Evolutionary conservation across 1,139 yeast genomes (phyloP), one percentile per base, ranked within the genome.

Genomic region (Pichia sp.): DNA sequence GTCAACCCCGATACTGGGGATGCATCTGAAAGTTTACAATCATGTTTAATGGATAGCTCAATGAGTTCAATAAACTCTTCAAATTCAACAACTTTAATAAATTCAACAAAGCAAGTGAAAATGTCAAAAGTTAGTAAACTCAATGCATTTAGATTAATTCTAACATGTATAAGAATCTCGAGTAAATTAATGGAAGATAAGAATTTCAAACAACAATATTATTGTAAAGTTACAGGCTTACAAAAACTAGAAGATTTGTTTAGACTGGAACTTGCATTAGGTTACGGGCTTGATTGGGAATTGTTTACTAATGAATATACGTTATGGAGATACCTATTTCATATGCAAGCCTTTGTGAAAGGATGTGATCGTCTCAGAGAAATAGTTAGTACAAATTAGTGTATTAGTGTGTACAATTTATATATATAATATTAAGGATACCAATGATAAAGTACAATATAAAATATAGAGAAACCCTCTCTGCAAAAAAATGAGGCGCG

Each of bases 161-260:
- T 65, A 25, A 56, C 66, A 1, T 51, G 55, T 11, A 27, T 64
- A 8, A 44, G 69, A 24, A 47, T 64, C 1, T 53, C 68, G 1
- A 53, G 54, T 24, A 65, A 65, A 39, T 49, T 64, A 23, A 56
- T 65, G 8, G 69, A 65, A 47, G 69, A 65, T 48, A 61, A 64
- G 43, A 65, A 65, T 46, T 63, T 54, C 48, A 62, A 60, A 39
- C 68, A 62, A 40, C 50, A 48, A 7, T 63, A 59, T 39, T 65
- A 61, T 45, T 65, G 68, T 48, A 61, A 59, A 43, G 58, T 65
- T 15, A 56, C 63, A 9, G 69, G 69, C 5, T 47, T 65, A 29
- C 66, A 61, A 36, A 58, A 56, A 35, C 42, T 56, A 15, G 51
- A 51, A 3, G 69, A 65, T 40, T 47, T 65, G 40, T 59, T 59